A percentile compares a stretch with the other conserved stretches of the same genome.
phyloP scores from a whole-genome alignment of 164 flowering plant species.

The Cinnamomum chago region DNA sequence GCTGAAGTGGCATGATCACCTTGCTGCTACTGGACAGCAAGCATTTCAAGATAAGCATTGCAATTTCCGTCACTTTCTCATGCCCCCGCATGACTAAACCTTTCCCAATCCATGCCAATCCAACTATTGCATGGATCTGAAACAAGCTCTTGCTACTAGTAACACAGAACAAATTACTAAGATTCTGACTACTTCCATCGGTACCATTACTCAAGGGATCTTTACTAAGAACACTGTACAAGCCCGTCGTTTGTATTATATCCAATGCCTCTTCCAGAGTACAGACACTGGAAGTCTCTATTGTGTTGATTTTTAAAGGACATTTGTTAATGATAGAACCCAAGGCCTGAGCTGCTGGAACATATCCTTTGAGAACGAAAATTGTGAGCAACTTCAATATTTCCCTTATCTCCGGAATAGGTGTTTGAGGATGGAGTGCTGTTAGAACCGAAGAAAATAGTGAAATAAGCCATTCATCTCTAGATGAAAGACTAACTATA shows the following conservation, averaged over 20 bases:
- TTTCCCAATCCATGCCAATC: slow-evolving; percentile 92
- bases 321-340: slow-evolving; percentile 86
- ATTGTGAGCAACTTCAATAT: slow-evolving; percentile 38
- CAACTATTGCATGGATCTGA: slow-evolving; percentile 49
- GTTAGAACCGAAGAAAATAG: slow-evolving; percentile 73
- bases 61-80: slow-evolving; percentile 60
- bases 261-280: slow-evolving; percentile 63
- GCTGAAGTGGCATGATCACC: slow-evolving; percentile 13
- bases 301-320: slow-evolving; percentile 23
- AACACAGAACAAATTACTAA: slow-evolving; percentile 20
- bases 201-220: slow-evolving; percentile 7
- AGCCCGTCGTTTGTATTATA: slow-evolving; percentile 33
- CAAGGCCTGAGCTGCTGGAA: slow-evolving; percentile 85
- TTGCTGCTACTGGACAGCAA: slow-evolving; percentile 29
- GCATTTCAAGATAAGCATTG: slow-evolving; percentile 50
- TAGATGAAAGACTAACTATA: slow-evolving; percentile 23
- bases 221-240: slow-evolving; percentile 18
- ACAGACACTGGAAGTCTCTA: slow-evolving; percentile 26
- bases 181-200: slow-evolving; percentile 16
- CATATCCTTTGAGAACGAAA: slow-evolving; percentile 44
- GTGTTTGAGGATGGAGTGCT: slow-evolving; percentile 63
- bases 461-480: slow-evolving; percentile 64
- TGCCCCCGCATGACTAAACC: slow-evolving; percentile 95
- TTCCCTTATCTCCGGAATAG: slow-evolving; percentile 39
- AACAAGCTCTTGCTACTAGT: slow-evolving; percentile 17